phyloP scores from a whole-genome alignment of 1,139 yeast genomes.

The Tardiomyces depauwii region DNA sequence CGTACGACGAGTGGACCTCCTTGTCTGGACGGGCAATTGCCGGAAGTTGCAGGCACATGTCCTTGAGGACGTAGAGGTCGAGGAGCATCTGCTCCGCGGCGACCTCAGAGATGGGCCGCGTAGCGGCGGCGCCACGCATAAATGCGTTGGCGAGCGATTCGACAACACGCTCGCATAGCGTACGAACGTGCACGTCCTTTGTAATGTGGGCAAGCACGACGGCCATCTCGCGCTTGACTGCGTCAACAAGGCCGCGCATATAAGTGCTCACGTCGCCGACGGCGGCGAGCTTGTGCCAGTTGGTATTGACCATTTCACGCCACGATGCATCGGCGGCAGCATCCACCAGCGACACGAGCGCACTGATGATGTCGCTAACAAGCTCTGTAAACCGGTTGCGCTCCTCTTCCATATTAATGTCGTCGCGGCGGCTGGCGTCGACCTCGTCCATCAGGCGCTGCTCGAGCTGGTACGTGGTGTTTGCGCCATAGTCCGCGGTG shows the following conservation, averaged over 20 bases:
- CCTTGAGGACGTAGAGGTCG: conserved; percentile 58
- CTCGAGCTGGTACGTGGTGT: conserved; percentile 67
- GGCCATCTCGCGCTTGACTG: conserved; percentile 36
- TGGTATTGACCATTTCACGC: conserved; percentile 75
- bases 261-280: conserved; percentile 67
- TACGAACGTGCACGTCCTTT: conserved; percentile 60
- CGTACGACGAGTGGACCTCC: conserved; percentile 29
- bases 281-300: conserved; percentile 56
- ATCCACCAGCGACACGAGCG: conserved; percentile 48
- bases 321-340: conserved; percentile 59
- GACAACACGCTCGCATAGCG: conserved; percentile 64
- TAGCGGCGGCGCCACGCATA: conserved; percentile 44
- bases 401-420: conserved; percentile 41
- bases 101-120: conserved; percentile 52
- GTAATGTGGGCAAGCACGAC: conserved; percentile 50
- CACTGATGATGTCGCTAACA: conserved; percentile 47
- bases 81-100: conserved; percentile 74
- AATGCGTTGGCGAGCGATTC: conserved; percentile 54
- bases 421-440: conserved; percentile 28
- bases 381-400: conserved; percentile 47
- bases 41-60: conserved; percentile 36
- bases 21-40: conserved; percentile 25
- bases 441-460: conserved; percentile 47
- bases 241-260: conserved; percentile 43
- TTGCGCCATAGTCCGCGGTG: conserved; percentile 82